Evolutionary conservation across 2,329 filamentous ascomycete species (phyloP), one percentile per base, ranked within the genome.

Genomic region (Dactylellina leptospora): DNA sequence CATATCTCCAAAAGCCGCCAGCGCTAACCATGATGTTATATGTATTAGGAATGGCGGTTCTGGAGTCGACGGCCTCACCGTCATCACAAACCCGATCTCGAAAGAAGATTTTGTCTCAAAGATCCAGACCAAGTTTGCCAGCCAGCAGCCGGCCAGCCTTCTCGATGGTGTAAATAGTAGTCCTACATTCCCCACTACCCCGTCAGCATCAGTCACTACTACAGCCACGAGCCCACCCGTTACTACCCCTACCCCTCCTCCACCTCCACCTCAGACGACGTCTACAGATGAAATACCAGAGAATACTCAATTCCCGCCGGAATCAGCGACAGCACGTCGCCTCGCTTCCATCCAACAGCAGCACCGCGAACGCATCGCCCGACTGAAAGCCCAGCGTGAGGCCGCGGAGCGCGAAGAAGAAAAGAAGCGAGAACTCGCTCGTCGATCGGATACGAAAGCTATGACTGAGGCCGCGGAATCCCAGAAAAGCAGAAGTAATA

Each of bases 81-180:
- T 58, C 13, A 44, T 73, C n/a, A 60, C 53, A 20, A 53, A 64
- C 16, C 59, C 59, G 1, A 66, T 73, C 28, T 60, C 59, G 9
- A 73, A 73, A 30, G 68, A 73, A 9, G 68, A 66, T 10, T 66
- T 73, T 23, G 30, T 66, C 38, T 36, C 59, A 10, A 73, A 66
- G 23, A 55, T 73, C 18, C 36, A 58, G 13, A 40, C 59, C 1
- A 66, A 59, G 2, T 33, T 73, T 20, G 56, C 25, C 22, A 50
- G 10, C 11, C 40, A 51, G 10, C 40, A 48, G 1, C 22, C 68
- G n/a, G 44, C 68, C 1, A 71, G 4, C 36, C 66, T 71, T 23
- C 50, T 71, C 22, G 66, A 71, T 18, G 66, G 66, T 11, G 66
- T 71, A 10, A 71, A 71, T 45, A 71, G 66, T 38, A 58, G 58